phyloP scores from a whole-genome alignment of 495 filamentous ascomycete species.

The Corynascus novoguineensis region DNA sequence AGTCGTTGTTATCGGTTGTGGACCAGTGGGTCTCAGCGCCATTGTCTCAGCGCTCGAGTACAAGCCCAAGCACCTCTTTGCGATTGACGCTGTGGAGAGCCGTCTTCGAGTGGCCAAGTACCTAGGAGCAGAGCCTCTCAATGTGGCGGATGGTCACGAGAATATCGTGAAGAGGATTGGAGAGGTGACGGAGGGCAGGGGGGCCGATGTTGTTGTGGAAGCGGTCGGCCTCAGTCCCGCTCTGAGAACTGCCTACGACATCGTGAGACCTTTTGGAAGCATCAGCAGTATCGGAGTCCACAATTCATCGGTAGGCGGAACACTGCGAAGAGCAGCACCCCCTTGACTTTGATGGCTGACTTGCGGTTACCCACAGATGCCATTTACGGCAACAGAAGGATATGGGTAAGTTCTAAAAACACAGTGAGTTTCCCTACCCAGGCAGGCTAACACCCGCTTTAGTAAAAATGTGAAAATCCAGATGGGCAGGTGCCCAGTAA shows the following conservation, averaged over 20 bases:
- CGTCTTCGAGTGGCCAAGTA: constrained; percentile 65
- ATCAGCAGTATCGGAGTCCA: constrained; percentile 93
- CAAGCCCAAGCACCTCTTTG: constrained; percentile 74
- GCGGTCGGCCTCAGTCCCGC: constrained; percentile 82
- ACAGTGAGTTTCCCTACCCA: no score
- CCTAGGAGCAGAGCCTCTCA: constrained; percentile 80
- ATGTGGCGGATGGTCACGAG: constrained; percentile 63
- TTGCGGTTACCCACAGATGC: constrained; percentile 59
- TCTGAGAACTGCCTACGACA: constrained; percentile 72
- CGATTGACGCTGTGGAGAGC: constrained; percentile 68
- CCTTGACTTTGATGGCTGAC: constrained; percentile 16
- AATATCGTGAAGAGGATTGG: constrained; percentile 64
- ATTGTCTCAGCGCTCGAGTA: constrained; percentile 76
- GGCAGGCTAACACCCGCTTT: no score
- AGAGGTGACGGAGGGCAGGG: constrained; percentile 74
- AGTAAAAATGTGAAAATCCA: constrained; percentile 81
- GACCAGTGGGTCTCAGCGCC: constrained; percentile 82
- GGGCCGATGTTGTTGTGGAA: constrained; percentile 87
- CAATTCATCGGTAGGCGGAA: constrained; percentile 70
- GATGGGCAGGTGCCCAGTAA: constrained; percentile 89
- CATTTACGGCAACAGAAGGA: constrained; percentile 73
- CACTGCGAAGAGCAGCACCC: neutral
- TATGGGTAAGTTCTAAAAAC: constrained; percentile 50
- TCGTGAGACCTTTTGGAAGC: constrained; percentile 80
- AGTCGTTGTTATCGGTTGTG: constrained; percentile 81